phyloP scores from a whole-genome alignment of 1,139 yeast genomes.

The Sugiyamaella sp. region DNA sequence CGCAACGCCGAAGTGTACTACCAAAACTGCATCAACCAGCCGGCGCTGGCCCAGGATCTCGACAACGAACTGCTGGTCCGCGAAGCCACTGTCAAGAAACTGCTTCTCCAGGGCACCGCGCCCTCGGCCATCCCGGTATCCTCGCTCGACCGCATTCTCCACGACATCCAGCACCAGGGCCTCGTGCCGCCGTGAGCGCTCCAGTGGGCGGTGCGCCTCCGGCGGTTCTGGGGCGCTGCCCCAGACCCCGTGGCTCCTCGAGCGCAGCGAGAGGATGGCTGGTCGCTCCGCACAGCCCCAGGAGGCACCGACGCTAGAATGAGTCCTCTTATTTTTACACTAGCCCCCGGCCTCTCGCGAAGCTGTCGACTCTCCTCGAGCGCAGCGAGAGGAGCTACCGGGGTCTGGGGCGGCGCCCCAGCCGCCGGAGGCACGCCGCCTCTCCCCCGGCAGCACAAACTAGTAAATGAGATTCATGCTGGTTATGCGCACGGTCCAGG shows the following conservation, averaged over 20 bases:
- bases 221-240: slow-evolving; percentile 3
- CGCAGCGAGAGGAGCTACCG: slow-evolving; percentile 2
- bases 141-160: slow-evolving; percentile 7
- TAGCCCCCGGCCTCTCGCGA: no score
- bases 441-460: no score
- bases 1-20: slow-evolving; percentile 34
- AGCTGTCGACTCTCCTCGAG: no score
- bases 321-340: no score
- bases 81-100: slow-evolving; percentile 27
- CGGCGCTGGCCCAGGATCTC: slow-evolving; percentile 22
- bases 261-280: no score
- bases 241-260: slow-evolving; percentile 1
- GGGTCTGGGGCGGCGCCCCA: slow-evolving; percentile 2
- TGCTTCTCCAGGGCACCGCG: slow-evolving; percentile 18
- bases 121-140: slow-evolving; percentile 6
- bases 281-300: not conserved
- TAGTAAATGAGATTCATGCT: no score
- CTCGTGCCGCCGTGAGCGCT: not conserved
- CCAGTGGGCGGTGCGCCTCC: not conserved
- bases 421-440: slow-evolving; percentile 2
- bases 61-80: slow-evolving; percentile 26
- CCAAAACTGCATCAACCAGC: slow-evolving; percentile 31
- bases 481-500: no score
- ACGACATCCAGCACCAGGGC: slow-evolving; percentile 15
- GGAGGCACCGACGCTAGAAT: no score